These are phyloP conservation scores for Euphorbia corollata DNA, from an alignment of 441 rosid genomes.

Conservation along the genomic window DNA sequence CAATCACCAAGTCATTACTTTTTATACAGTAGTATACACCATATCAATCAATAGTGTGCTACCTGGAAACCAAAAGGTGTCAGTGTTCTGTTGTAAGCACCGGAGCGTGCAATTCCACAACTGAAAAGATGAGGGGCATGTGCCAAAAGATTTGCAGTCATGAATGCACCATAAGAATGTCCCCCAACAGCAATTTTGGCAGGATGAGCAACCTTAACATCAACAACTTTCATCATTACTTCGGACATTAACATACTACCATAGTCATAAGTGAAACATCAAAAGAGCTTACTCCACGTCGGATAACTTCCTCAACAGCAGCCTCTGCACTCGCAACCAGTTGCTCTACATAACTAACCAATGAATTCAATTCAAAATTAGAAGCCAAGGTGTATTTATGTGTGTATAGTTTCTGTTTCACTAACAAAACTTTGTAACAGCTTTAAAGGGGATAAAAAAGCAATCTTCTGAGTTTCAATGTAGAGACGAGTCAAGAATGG, in stretches of 20 bases:
- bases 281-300: constrained; percentile 60
- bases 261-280: constrained; percentile 12
- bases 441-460: neutral
- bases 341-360: constrained; percentile 78
- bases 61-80: constrained; percentile 99
- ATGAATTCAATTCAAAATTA: constrained; percentile 9
- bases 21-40: too few relatives aligned
- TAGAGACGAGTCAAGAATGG: neutral
- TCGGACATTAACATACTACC: constrained; percentile 11
- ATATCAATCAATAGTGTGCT: constrained; percentile 16
- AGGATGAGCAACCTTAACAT: constrained; percentile 74
- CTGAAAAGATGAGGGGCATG: constrained; percentile 95
- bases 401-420: neutral
- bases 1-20: neutral
- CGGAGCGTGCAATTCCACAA: constrained; percentile 94
- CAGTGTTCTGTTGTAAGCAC: constrained; percentile 96
- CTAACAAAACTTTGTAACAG: neutral
- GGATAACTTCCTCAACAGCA: constrained; percentile 90
- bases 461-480: neutral
- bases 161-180: constrained; percentile 97
- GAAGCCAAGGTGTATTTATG: neutral
- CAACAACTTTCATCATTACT: constrained; percentile 19
- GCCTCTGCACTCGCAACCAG: constrained; percentile 93
- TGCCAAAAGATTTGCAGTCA: constrained; percentile 93
- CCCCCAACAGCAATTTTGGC: constrained; percentile 88